Conservation (phyloP, 2,329 filamentous ascomycete genomes). For the Hyphodiscus sp. region DNA sequence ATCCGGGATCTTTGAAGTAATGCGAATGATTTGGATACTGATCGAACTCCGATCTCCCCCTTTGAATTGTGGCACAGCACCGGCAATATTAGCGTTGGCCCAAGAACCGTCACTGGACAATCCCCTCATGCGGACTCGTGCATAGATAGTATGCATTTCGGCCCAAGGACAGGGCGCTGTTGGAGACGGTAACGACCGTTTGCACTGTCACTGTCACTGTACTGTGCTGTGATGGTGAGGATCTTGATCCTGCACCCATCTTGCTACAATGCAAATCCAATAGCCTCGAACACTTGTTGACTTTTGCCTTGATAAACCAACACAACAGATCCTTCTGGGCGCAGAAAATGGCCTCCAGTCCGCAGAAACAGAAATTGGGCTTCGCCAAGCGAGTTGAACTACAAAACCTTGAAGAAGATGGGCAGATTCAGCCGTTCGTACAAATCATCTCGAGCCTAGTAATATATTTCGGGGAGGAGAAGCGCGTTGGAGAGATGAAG, state of each 20-base stretch:
- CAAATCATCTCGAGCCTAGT: background rate
- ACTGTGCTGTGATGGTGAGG: background rate
- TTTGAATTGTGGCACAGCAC: background rate
- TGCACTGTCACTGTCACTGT: background rate
- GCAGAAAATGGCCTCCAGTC: background rate
- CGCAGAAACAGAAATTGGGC: too few species aligned
- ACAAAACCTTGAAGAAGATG: too few species aligned
- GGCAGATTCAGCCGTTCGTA: background rate
- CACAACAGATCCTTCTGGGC: background rate
- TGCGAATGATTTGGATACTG: background rate
- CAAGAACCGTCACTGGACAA: conserved; percentile 7
- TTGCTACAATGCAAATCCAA: background rate
- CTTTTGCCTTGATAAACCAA: background rate
- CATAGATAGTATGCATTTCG: background rate
- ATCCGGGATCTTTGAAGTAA: background rate
- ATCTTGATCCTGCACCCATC: background rate
- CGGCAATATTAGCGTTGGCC: background rate
- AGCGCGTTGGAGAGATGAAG: too few species aligned
- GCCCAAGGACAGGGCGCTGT: background rate
- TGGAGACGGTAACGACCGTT: background rate
- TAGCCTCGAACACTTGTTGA: background rate
- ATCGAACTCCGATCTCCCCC: background rate
- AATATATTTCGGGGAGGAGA: too few species aligned
- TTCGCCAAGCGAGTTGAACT: too few species aligned
- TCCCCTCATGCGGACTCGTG: background rate